These are phyloP conservation scores for Gentiana straminea DNA, from an alignment of 257 asterid genomes.

Conservation along the genomic window DNA sequence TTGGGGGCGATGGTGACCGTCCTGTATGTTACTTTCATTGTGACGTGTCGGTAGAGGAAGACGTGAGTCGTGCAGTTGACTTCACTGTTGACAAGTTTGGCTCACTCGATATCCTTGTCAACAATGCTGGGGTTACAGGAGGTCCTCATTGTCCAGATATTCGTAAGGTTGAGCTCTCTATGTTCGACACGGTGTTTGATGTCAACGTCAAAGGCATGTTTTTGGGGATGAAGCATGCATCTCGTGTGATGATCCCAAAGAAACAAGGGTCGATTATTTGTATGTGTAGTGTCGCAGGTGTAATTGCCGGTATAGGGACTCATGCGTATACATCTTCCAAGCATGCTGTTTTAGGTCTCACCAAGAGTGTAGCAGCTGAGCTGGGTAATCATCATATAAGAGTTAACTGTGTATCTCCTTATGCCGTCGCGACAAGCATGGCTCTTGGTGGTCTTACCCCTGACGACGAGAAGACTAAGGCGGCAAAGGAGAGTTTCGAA, in stretches of 20 bases:
- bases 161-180: conserved; percentile 50
- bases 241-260: conserved; percentile 75
- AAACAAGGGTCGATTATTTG: conserved; percentile 74
- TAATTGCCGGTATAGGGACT: conserved; percentile 23
- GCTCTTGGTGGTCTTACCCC: conserved; percentile 49
- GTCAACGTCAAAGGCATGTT: conserved; percentile 70
- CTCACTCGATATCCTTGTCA: conserved; percentile 71
- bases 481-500: conserved; percentile 45
- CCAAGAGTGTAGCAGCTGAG: conserved; percentile 36
- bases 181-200: conserved; percentile 52
- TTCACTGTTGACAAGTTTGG: conserved; percentile 54
- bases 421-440: conserved; percentile 26
- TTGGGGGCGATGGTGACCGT: conserved; percentile 20
- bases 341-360: conserved; percentile 49
- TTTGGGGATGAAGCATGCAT: conserved; percentile 90
- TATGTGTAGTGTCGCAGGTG: conserved; percentile 48
- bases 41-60: conserved; percentile 62
- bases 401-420: conserved; percentile 50
- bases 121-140: conserved; percentile 78
- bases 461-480: conserved; percentile 65
- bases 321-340: conserved; percentile 46
- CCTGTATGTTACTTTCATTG: conserved; percentile 40
- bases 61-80: conserved; percentile 62
- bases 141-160: conserved; percentile 61
- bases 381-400: conserved; percentile 41